These are phyloP conservation scores for Phialophora expanda DNA, from an alignment of 2,329 filamentous ascomycete genomes.

Conservation along the genomic window DNA sequence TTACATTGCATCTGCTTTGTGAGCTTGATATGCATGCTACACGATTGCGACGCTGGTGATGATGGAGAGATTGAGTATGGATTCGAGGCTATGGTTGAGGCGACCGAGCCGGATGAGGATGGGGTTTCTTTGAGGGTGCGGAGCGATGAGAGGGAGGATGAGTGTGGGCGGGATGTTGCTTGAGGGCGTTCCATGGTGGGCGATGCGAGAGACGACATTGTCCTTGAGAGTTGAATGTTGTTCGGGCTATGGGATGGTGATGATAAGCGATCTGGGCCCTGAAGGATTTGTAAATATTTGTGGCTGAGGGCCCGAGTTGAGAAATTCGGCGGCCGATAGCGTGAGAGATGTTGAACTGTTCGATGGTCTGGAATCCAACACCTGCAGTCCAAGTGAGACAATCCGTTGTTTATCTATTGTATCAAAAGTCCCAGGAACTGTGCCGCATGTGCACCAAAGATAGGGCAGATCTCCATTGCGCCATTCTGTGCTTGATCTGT, in stretches of 20 bases:
- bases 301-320: neutral
- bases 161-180: conserved; percentile 10
- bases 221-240: neutral
- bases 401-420: neutral
- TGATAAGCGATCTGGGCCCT: neutral
- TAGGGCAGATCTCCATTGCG: conserved; percentile 5
- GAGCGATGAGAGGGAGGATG: conserved; percentile 25
- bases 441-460: neutral
- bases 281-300: neutral
- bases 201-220: conserved; percentile 7
- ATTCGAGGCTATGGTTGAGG: neutral
- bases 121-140: neutral
- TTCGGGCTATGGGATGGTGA: neutral
- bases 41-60: neutral
- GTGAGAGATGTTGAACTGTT: neutral
- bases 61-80: neutral
- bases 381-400: neutral
- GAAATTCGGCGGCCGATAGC: neutral
- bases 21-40: conserved; percentile 33
- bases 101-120: conserved; percentile 11
- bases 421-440: neutral
- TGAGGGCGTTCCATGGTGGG: conserved; percentile 7
- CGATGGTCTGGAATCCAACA: neutral
- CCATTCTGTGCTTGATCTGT: neutral
- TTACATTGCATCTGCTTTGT: conserved; percentile 32